These are phyloP conservation scores for Grosmannia huntii DNA, from an alignment of 2,329 filamentous ascomycete genomes.

Conservation along the genomic window DNA sequence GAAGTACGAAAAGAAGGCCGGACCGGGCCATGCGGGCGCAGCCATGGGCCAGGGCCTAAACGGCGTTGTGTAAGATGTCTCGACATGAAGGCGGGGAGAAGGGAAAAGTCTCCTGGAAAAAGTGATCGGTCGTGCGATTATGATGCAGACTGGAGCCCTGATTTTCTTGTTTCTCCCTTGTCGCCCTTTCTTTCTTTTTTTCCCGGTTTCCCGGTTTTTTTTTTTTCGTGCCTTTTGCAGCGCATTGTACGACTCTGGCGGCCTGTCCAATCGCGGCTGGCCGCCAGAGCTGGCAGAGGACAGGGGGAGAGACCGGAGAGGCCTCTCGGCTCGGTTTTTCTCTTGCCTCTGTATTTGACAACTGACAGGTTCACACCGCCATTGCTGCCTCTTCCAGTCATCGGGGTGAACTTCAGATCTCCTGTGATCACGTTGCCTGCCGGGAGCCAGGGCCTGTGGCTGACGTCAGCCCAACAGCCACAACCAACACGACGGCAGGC, in stretches of 20 bases:
- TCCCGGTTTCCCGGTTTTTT: background rate
- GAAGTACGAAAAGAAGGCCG: background rate
- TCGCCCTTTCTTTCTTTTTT: background rate
- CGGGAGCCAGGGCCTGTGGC: background rate
- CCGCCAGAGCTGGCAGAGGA: no score
- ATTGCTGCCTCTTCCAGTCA: background rate
- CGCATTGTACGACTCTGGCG: no score
- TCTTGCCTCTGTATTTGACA: background rate
- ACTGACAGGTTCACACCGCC: background rate
- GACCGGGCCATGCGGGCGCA: background rate
- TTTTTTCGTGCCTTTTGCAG: no score
- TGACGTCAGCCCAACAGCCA: background rate
- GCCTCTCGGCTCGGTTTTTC: background rate
- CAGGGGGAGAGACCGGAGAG: no score
- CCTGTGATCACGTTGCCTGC: background rate
- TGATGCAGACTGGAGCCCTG: background rate
- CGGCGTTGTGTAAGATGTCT: background rate
- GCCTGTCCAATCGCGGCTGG: no score
- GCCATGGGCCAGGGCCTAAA: background rate
- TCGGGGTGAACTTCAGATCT: no score
- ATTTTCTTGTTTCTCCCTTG: no score
- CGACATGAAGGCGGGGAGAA: background rate
- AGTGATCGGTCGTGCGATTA: no score
- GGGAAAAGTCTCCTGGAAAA: background rate
- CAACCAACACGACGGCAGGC: background rate